These are phyloP conservation scores for Madurella mycetomatis DNA, from an alignment of 2,329 filamentous ascomycete genomes.

Conservation along the genomic window DNA sequence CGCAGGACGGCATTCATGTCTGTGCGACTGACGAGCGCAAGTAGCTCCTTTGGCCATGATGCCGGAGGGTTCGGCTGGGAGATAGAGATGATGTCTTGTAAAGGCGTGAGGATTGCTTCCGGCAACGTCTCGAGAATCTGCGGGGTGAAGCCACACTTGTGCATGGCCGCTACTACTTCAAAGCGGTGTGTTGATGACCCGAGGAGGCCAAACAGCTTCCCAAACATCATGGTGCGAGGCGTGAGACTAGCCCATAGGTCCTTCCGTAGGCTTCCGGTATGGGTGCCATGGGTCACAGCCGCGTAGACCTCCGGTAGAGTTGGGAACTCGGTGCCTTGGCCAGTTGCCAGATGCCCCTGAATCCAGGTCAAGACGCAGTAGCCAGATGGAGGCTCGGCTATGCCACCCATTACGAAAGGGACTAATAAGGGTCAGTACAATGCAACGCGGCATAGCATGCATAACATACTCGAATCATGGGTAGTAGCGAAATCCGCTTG, in stretches of 20 bases:
- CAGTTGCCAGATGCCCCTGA: conserved; percentile 41
- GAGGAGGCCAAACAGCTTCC: conserved; percentile 60
- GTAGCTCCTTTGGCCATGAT: conserved; percentile 66
- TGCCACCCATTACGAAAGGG: background rate
- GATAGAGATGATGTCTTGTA: conserved; percentile 78
- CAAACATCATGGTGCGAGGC: conserved; percentile 66
- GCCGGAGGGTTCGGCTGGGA: conserved; percentile 80
- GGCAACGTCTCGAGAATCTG: conserved; percentile 76
- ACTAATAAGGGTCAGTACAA: conserved; percentile 9
- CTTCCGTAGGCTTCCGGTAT: conserved; percentile 35
- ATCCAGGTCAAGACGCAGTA: conserved; percentile 51
- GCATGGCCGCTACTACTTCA: conserved; percentile 70
- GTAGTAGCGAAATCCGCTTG: conserved; percentile 42
- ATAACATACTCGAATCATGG: conserved; percentile 37
- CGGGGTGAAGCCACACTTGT: conserved; percentile 61
- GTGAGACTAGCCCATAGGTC: conserved; percentile 47
- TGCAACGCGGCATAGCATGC: background rate
- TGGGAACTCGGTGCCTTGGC: conserved; percentile 36
- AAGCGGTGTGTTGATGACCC: conserved; percentile 47
- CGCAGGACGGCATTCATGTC: conserved; percentile 69
- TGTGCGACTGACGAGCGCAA: conserved; percentile 73
- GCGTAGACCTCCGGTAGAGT: conserved; percentile 45
- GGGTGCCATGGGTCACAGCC: conserved; percentile 33
- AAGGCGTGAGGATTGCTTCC: conserved; percentile 72
- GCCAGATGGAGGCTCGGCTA: conserved; percentile 29